Evolutionary conservation across 1,139 yeast genomes (phyloP).

Genomic region (Yamadazyma atmosphaerica): DNA sequence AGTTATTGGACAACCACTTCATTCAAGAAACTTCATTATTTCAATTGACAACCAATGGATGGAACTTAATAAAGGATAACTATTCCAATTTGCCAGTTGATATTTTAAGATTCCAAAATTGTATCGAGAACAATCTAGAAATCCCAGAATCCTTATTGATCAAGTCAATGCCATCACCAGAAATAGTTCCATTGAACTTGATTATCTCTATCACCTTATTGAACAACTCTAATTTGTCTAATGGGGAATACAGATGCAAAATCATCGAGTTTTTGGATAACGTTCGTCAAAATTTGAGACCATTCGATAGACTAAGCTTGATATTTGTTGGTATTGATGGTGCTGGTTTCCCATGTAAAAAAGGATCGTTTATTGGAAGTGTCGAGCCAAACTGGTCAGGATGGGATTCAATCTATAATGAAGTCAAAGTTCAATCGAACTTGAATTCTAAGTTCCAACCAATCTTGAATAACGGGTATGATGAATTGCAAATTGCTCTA

Average conservation of each 20-base stretch:
- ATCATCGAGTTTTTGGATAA: constrained; percentile 27
- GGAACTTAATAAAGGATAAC: constrained; percentile 34
- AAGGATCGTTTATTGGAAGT: constrained; percentile 59
- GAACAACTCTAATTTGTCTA: constrained; percentile 28
- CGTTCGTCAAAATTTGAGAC: constrained; percentile 31
- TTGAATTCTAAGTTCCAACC: constrained; percentile 13
- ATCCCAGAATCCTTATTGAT: constrained; percentile 39
- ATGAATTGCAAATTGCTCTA: constrained; percentile 27
- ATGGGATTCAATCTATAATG: constrained; percentile 50
- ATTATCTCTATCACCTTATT: constrained; percentile 48
- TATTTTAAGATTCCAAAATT: constrained; percentile 34
- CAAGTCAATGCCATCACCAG: constrained; percentile 40
- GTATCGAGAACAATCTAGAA: constrained; percentile 34
- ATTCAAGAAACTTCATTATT: constrained; percentile 32
- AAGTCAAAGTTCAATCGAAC: constrained; percentile 35
- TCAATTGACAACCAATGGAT: constrained; percentile 53
- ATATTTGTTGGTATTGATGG: constrained; percentile 55
- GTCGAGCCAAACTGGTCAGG: constrained; percentile 55
- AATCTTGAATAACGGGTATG: constrained; percentile 19
- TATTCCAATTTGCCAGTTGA: constrained; percentile 38
- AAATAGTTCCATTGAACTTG: constrained; percentile 43
- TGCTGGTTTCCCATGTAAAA: constrained; percentile 26
- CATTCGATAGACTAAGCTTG: constrained; percentile 54
- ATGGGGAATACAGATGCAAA: constrained; percentile 32
- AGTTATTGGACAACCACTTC: constrained; percentile 15